Percentiles rank a stretch among this genome's conserved stretches.
phyloP scores from a whole-genome alignment of 345 rosid genomes.

The Gossypium bickii region DNA sequence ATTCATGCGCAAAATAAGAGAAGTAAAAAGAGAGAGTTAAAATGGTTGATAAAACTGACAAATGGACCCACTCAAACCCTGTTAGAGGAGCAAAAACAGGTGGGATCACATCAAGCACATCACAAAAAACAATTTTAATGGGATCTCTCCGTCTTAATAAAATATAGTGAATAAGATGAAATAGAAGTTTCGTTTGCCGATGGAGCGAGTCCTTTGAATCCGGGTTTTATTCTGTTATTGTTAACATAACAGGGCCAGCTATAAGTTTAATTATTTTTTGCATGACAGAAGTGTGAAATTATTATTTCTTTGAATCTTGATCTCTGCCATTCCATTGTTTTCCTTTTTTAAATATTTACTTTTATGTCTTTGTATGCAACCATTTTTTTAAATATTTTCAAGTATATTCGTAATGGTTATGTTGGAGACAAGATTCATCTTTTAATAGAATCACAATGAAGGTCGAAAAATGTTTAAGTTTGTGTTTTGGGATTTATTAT shows the following conservation, averaged over 20 bases:
- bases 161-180: no score
- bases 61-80: background rate
- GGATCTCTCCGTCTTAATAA: background rate
- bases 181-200: background rate
- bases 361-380: no score
- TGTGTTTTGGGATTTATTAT: no score
- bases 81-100: background rate
- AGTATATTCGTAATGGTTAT: no score
- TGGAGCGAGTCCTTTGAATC: slow-evolving; percentile 18
- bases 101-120: background rate
- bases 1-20: no score
- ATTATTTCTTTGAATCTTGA: background rate
- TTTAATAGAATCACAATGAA: no score
- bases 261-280: background rate
- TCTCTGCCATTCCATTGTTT: background rate
- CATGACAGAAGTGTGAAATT: background rate
- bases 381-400: no score
- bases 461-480: no score
- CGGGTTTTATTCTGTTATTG: slow-evolving; percentile 15
- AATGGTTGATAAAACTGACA: slow-evolving; percentile 1
- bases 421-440: no score
- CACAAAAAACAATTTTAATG: background rate
- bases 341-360: background rate
- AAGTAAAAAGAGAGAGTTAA: background rate
- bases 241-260: background rate